Conservation (phyloP, 1,139 yeast genomes). For the Citeromyces hawaiiensis region DNA sequence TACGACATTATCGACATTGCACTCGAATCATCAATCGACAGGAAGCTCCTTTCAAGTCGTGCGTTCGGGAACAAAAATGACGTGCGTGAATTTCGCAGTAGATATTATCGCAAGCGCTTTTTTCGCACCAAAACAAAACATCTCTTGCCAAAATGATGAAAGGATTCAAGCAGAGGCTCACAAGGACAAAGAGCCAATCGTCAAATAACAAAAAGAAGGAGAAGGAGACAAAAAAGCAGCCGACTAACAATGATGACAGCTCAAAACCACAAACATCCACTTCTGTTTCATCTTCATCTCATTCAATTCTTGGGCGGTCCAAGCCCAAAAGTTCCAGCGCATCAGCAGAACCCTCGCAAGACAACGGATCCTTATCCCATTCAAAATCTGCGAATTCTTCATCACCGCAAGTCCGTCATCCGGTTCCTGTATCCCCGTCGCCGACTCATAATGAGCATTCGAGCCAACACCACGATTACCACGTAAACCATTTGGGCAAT, state of each 20-base stretch:
- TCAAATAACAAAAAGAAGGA: constrained; percentile 13
- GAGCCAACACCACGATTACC: not conserved
- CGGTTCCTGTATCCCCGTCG: constrained; percentile 1
- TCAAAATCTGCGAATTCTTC: not conserved
- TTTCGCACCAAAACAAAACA: not conserved
- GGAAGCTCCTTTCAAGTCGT: not conserved
- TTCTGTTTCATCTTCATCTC: constrained; percentile 6
- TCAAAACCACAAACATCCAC: constrained; percentile 7
- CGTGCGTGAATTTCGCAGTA: constrained; percentile 1
- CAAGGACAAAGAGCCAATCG: constrained; percentile 14
- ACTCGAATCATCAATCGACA: no score
- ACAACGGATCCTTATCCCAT: not conserved
- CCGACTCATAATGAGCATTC: not conserved
- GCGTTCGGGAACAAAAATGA: not conserved
- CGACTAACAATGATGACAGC: constrained; percentile 2
- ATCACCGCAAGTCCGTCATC: constrained; percentile 1
- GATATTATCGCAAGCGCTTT: not conserved
- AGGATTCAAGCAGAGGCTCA: constrained; percentile 20
- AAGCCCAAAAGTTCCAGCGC: constrained; percentile 1
- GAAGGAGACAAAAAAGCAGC: constrained; percentile 4
- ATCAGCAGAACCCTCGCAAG: not conserved
- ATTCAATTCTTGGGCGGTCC: constrained; percentile 3
- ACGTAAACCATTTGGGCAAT: constrained; percentile 9
- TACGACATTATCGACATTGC: no score
- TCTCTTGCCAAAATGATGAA: constrained; percentile 16